A percentile compares a stretch with the other conserved stretches of the same genome.
phyloP scores from a whole-genome alignment of 1,139 yeast genomes.

The Sugiyamaella japonica region DNA sequence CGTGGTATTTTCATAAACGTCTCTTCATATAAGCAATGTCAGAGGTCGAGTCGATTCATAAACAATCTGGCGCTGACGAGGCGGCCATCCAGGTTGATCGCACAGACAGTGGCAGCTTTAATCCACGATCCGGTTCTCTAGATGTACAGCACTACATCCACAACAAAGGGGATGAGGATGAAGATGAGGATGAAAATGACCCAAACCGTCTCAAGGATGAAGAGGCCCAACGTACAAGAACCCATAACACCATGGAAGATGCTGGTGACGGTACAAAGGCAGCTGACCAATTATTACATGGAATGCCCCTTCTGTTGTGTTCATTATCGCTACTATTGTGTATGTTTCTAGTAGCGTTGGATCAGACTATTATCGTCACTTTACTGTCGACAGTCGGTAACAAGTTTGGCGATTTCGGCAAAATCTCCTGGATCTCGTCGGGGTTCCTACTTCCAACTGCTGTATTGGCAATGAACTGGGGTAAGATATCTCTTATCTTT shows the following conservation, averaged over 20 bases:
- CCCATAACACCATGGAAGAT: slow-evolving; percentile 19
- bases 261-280: slow-evolving; percentile 33
- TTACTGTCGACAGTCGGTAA: slow-evolving; percentile 56
- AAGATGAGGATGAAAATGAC: not conserved
- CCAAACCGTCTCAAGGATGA: not conserved
- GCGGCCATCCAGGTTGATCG: not conserved
- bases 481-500: slow-evolving; percentile 59
- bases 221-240: slow-evolving; percentile 13
- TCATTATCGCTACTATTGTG: slow-evolving; percentile 50
- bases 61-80: not conserved
- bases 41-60: not conserved
- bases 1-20: no score
- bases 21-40: not conserved
- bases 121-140: not conserved
- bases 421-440: slow-evolving; percentile 61
- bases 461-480: slow-evolving; percentile 61
- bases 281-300: slow-evolving; percentile 43
- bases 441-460: slow-evolving; percentile 65
- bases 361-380: slow-evolving; percentile 66
- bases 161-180: slow-evolving; percentile 1
- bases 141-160: not conserved
- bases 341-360: slow-evolving; percentile 55
- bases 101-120: not conserved
- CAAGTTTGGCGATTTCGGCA: slow-evolving; percentile 54
- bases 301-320: slow-evolving; percentile 46